Evolutionary conservation across 345 rosid genomes (phyloP), one percentile per base, ranked within the genome.

Genomic region (Camelina hispida): DNA sequence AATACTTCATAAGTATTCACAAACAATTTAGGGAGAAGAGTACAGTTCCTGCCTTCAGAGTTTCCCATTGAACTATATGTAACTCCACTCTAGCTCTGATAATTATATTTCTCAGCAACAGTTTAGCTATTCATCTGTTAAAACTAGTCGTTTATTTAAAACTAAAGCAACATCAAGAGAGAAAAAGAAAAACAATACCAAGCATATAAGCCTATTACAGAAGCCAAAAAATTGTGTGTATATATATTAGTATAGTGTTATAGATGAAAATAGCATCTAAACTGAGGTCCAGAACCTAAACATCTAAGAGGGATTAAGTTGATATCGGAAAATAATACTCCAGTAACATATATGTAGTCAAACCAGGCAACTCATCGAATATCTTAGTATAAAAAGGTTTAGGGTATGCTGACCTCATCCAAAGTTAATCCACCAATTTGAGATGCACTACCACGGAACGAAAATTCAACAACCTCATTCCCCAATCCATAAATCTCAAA

Each of bases 401-500:
- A 32, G 75, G 43, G 71, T 64, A 50, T 32, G 48, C 87, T 68
- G 82, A 92, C 99, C 99, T 95, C 99, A 79, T 95, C 94, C 66
- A 90, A 80, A 75, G 97, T 92, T 79, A 88, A 76, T 53, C 99
- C 99, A 66, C 97, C 97, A 78, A 95, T 86, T 18, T 73, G 85
- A 74, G 96, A 95, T 71, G 85, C 88, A 83, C 97, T 95, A 57
- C 97, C 99, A 61, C 87, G 80, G 81, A 95, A 95, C 40, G 97
- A 84, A 62, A 87, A 68, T 68, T 92, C 92, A 62, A 95, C 93
- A 48, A 92, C 85, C 37, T 92, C 99, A 82, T 84, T 84, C 62
- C 96, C 97, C 66, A 95, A 79, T 71, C 99, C 99, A 85, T 92
- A 95, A 54, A 95, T 81, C 88, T 95, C 99, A 84, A 95, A 95